phyloP scores from a whole-genome alignment of 2,329 filamentous ascomycete species.

The Nigrospora osmanthi region DNA sequence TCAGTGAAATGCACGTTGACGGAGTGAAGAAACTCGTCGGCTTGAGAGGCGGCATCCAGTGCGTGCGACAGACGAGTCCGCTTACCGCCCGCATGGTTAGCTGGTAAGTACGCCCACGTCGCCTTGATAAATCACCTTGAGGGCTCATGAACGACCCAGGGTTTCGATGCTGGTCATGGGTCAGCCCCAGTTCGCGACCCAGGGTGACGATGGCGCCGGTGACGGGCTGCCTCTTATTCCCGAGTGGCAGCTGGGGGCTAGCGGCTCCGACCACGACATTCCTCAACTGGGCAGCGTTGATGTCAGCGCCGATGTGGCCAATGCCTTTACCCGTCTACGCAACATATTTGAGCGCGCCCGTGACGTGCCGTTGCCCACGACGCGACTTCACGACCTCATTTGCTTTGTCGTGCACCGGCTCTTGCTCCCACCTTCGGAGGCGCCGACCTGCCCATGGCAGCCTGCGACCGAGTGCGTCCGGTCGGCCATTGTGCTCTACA shows the following conservation, averaged over 20 bases:
- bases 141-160: constrained; percentile 24
- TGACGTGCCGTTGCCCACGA: constrained; percentile 21
- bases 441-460: not conserved
- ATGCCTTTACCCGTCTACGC: constrained; percentile 34
- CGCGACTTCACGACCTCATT: constrained; percentile 44
- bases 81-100: constrained; percentile 47
- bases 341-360: constrained; percentile 29
- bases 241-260: constrained; percentile 34
- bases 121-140: no score
- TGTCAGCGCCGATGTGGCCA: constrained; percentile 1
- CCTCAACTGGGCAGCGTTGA: no score
- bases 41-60: constrained; percentile 41
- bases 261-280: constrained; percentile 11
- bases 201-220: constrained; percentile 39
- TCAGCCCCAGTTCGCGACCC: constrained; percentile 41
- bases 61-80: constrained; percentile 38
- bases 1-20: constrained; percentile 38
- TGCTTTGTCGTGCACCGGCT: constrained; percentile 46
- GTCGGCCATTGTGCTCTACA: constrained; percentile 37
- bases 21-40: constrained; percentile 40
- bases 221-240: constrained; percentile 39
- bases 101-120: constrained; percentile 29
- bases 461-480: constrained; percentile 35
- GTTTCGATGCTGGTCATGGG: constrained; percentile 49
- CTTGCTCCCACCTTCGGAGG: constrained; percentile 16